phyloP scores from a whole-genome alignment of 2,329 filamentous ascomycete genomes.

The Diaporthe vaccinii region DNA sequence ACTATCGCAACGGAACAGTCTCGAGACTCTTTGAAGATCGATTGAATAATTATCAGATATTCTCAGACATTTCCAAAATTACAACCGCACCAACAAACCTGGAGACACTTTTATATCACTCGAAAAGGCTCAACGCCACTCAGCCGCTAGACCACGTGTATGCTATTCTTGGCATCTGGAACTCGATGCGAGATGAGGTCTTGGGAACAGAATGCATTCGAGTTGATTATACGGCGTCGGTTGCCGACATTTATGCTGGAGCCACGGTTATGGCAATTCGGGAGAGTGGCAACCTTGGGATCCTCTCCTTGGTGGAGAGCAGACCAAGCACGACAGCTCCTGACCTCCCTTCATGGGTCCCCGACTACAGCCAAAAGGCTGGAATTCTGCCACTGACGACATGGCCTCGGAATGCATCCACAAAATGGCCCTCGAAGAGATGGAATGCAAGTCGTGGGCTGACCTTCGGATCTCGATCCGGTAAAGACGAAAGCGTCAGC shows the following conservation, averaged over 20 bases:
- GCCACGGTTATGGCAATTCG: not conserved
- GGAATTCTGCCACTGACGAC: not conserved
- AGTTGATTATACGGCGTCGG: not conserved
- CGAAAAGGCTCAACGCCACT: conserved; percentile 31
- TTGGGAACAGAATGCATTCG: not conserved
- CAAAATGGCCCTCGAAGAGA: not conserved
- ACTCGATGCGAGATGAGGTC: not conserved
- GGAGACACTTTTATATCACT: conserved; percentile 38
- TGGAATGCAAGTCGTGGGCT: conserved; percentile 8
- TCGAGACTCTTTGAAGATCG: conserved; percentile 12
- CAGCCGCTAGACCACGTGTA: conserved; percentile 44
- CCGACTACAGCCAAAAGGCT: not conserved
- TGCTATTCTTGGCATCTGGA: conserved; percentile 41
- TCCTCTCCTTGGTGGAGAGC: not conserved
- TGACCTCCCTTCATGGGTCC: not conserved
- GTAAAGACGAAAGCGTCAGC: not conserved
- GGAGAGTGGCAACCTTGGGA: not conserved
- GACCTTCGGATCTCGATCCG: not conserved
- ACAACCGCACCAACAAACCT: not conserved
- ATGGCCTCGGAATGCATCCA: not conserved
- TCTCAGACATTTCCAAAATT: not conserved
- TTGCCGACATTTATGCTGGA: not conserved
- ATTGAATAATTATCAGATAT: not conserved
- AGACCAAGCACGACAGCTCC: too few species aligned
- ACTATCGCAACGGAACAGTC: not conserved